These are phyloP conservation scores for Exophiala sideris DNA, from an alignment of 2,329 filamentous ascomycete species.

Conservation along the genomic window DNA sequence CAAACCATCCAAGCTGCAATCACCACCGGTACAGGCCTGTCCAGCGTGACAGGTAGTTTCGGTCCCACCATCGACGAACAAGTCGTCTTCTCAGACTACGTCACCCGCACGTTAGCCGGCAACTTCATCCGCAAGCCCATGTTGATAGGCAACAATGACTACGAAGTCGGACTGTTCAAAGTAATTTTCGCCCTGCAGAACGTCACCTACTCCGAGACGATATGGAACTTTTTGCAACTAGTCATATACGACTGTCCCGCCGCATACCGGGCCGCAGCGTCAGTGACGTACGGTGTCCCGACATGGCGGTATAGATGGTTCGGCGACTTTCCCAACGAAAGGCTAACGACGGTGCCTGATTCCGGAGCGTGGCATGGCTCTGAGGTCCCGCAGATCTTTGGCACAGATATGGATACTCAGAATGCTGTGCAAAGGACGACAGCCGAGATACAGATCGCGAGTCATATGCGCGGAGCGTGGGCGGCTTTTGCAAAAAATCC, in stretches of 20 bases:
- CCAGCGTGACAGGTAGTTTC: slow-evolving; percentile 22
- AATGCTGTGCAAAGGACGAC: not conserved
- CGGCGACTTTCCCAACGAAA: slow-evolving; percentile 50
- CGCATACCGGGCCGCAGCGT: not conserved
- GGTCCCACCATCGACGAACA: slow-evolving; percentile 43
- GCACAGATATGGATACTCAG: not conserved
- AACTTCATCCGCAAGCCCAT: slow-evolving; percentile 42
- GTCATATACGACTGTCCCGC: not conserved
- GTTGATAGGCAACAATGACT: slow-evolving; percentile 43
- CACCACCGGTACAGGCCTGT: not conserved
- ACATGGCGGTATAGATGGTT: slow-evolving; percentile 49
- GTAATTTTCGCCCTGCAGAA: not conserved
- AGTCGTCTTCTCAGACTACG: slow-evolving; percentile 44
- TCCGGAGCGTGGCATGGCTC: not conserved
- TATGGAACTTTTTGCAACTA: not conserved
- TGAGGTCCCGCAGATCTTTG: not conserved
- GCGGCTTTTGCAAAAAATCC: not conserved
- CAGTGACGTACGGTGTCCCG: slow-evolving; percentile 32
- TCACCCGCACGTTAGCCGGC: slow-evolving; percentile 33
- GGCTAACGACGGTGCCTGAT: slow-evolving; percentile 29
- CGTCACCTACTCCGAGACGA: no score
- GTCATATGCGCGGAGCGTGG: not conserved
- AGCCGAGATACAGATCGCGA: not conserved
- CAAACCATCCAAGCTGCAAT: not conserved
- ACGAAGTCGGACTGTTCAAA: slow-evolving; percentile 41